Base-by-base conservation (phyloP, 257 asterid genomes). In the Catharanthus roseus region DNA sequence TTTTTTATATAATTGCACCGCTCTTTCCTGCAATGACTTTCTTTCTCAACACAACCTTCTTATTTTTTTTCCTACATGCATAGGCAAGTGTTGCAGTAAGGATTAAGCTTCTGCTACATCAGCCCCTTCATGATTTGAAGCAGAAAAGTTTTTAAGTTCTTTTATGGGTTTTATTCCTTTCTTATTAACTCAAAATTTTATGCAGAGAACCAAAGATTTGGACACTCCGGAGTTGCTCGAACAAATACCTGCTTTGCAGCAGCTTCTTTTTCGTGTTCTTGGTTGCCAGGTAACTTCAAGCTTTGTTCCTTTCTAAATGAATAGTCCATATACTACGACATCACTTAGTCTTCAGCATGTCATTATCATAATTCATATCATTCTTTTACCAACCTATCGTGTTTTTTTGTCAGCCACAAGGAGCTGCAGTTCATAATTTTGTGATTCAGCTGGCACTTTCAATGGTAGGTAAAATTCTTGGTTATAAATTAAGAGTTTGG, bases 401-500 rank as follows among this genome's bases (percentile, higher is more conserved):
- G 70, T 77, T 78, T 13, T 58, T 72, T 78, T 49, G 83, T 85
- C 95, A 95, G 99, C 99, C 99, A 71, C 99, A 95, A 77, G 99
- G 99, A 80, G 97, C 97, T 62, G 92, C 95, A 64, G 76, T 85
- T 70, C 97, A 87, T 81, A 89, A 91, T 78, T 81, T 85, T 66
- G 88, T 90, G 80, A 90, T 95, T 77, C 97, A 91, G 79, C 68
- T 95, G 73, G 98, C 98, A 61, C 96, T 95, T 82, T 87, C 98
- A 61, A 87, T 91, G 97, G 99, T 95, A 80, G 6, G 74, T 67
- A 7, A 61, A 57, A 45, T 38, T 62, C 72, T 65, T 41, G 31
- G 42, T 73, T 75, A 66, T 67, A 42, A 56, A 68, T 42, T 56
- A 11, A 26, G 34, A 44, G 41, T 53, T 50, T 9, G 42, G 3